A percentile compares a stretch with the other conserved stretches of the same genome.
phyloP scores from a whole-genome alignment of 345 rosid genomes.

The Brassica carinata region DNA sequence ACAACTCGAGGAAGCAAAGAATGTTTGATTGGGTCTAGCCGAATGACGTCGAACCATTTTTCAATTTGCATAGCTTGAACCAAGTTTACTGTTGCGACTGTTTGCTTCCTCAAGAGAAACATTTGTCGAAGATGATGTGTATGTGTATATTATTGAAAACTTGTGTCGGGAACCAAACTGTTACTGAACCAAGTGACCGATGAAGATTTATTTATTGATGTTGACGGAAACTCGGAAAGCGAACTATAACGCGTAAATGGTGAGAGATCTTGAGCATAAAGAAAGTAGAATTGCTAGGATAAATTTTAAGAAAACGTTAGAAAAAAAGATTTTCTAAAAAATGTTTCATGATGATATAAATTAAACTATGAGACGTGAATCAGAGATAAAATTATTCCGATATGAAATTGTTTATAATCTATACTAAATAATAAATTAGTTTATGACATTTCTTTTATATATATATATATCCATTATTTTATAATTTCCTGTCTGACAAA shows the following conservation, averaged over 20 bases:
- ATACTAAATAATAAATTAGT: too few relatives aligned
- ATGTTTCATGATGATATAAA: neutral
- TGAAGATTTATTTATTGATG: neutral
- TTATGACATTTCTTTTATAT: too few relatives aligned
- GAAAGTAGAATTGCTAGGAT: neutral
- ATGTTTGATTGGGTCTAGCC: neutral
- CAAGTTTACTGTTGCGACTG: neutral
- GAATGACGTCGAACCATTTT: neutral
- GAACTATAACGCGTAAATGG: neutral
- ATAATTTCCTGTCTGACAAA: neutral
- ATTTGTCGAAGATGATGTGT: neutral
- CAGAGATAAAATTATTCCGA: too few relatives aligned
- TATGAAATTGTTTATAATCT: too few relatives aligned
- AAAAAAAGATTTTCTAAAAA: too few relatives aligned
- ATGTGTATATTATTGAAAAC: neutral
- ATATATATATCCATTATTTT: neutral
- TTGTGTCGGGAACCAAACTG: neutral
- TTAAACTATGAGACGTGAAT: neutral
- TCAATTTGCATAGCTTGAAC: neutral
- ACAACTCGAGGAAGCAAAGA: neutral
- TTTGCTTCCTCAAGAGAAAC: neutral
- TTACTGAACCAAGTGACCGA: neutral
- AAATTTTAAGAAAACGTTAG: too few relatives aligned
- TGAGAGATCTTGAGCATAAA: neutral
- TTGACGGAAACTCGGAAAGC: neutral